These are phyloP conservation scores for Fusarium ramigenum DNA, from an alignment of 2,329 filamentous ascomycete genomes.

Conservation along the genomic window DNA sequence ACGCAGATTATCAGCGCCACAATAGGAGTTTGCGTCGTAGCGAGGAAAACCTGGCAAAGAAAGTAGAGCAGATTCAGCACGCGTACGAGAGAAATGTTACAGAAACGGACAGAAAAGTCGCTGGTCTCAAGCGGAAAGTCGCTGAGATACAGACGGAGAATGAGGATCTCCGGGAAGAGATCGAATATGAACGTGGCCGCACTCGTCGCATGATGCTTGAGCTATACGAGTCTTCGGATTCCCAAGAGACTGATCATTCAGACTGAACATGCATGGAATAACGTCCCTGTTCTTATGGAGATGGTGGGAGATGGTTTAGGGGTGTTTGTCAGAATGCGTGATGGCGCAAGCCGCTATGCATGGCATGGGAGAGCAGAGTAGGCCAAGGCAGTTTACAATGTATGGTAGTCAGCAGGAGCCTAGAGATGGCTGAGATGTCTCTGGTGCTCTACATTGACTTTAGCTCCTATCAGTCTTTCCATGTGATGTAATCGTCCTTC, in stretches of 20 bases:
- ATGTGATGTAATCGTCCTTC: not conserved
- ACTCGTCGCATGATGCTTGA: not conserved
- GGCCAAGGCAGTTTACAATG: not conserved
- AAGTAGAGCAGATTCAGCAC: no score
- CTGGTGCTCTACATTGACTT: not conserved
- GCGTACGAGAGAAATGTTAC: no score
- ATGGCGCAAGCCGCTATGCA: not conserved
- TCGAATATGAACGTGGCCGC: not conserved
- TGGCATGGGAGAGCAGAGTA: not conserved
- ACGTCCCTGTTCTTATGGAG: not conserved
- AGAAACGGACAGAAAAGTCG: no score
- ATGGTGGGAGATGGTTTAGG: not conserved
- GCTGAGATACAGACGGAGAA: no score
- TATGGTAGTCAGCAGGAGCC: not conserved
- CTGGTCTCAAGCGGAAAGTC: no score
- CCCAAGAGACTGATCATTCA: not conserved
- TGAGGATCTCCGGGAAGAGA: not conserved
- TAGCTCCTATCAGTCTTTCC: not conserved
- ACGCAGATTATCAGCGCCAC: no score
- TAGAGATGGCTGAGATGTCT: not conserved
- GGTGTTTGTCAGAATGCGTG: not conserved
- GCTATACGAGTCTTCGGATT: not conserved
- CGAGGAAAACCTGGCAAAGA: no score
- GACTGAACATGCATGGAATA: not conserved
- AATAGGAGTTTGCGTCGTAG: no score